phyloP scores from a whole-genome alignment of 495 filamentous ascomycete species.

The Xylaria grammica region DNA sequence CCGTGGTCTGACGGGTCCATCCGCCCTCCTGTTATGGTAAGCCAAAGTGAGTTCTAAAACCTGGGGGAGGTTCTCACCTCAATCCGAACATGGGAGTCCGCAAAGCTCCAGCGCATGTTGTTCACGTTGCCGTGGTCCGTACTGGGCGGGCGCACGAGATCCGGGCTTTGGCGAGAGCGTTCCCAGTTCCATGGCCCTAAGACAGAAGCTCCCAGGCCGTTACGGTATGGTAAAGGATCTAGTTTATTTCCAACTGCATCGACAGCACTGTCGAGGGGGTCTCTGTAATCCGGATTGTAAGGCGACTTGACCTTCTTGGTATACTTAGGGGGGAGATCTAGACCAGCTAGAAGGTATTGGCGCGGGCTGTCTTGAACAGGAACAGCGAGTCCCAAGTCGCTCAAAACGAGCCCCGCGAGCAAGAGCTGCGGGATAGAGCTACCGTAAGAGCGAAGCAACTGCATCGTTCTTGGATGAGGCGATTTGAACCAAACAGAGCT shows the following conservation, averaged over 20 bases:
- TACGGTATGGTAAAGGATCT: constrained; percentile 68
- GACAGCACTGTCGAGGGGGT: constrained; percentile 53
- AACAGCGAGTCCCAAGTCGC: constrained; percentile 40
- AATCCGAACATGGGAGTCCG: constrained; percentile 69
- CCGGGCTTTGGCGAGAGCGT: constrained; percentile 66
- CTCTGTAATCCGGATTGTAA: constrained; percentile 50
- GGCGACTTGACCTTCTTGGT: constrained; percentile 41
- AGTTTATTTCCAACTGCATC: constrained; percentile 62
- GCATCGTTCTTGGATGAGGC: constrained; percentile 32
- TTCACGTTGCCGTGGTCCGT: constrained; percentile 67
- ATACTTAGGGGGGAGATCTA: constrained; percentile 49
- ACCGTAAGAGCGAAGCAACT: constrained; percentile 26
- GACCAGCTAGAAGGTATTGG: constrained; percentile 54
- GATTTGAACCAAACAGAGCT: constrained; percentile 3
- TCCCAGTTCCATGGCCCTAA: constrained; percentile 69
- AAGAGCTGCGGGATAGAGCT: constrained; percentile 32
- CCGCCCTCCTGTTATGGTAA: constrained; percentile 60
- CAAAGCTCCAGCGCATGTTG: constrained; percentile 72
- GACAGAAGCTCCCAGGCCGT: constrained; percentile 65
- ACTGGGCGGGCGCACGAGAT: constrained; percentile 66
- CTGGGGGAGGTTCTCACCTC: constrained; percentile 50
- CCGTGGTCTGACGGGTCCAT: constrained; percentile 71
- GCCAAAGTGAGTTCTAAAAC: neutral
- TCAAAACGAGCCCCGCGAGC: constrained; percentile 38
- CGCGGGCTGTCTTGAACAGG: constrained; percentile 57